phyloP scores from a whole-genome alignment of 495 filamentous ascomycete genomes.

The Bryoglossum gracile region DNA sequence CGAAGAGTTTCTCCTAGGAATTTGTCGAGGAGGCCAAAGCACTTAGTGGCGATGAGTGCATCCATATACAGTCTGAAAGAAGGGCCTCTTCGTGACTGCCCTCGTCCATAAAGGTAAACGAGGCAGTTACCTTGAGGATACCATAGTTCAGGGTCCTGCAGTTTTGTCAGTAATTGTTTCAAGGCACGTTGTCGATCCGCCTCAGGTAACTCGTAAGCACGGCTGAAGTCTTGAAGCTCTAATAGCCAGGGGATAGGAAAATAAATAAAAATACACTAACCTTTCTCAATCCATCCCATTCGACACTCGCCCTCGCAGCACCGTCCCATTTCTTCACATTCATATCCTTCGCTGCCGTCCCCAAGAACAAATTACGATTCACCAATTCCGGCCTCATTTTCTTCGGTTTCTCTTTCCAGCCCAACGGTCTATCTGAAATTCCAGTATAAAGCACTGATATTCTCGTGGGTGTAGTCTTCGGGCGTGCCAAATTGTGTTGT shows the following conservation, averaged over 20 bases:
- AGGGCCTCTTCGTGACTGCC: constrained; percentile 52
- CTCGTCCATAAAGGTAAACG: constrained; percentile 52
- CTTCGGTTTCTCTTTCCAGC: constrained; percentile 8
- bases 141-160: constrained; percentile 58
- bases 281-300: constrained; percentile 47
- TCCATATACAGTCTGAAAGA: constrained; percentile 51
- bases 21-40: constrained; percentile 35
- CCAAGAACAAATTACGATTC: constrained; percentile 12
- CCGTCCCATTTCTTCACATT: constrained; percentile 51
- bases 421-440: constrained; percentile 13
- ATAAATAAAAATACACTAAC: constrained; percentile 29
- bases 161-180: background rate
- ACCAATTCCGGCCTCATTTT: too few relatives aligned
- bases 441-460: constrained; percentile 21
- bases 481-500: too few relatives aligned
- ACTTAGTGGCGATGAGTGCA: constrained; percentile 40
- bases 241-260: background rate
- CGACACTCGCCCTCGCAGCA: constrained; percentile 34
- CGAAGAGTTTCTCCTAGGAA: constrained; percentile 40
- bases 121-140: constrained; percentile 53
- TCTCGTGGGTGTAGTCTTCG: too few relatives aligned
- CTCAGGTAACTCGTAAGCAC: too few relatives aligned
- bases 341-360: constrained; percentile 11
- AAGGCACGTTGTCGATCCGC: background rate
- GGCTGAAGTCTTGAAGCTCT: too few relatives aligned